phyloP scores from a whole-genome alignment of 129 eudicot genomes.

The Oenanthe sinensis region DNA sequence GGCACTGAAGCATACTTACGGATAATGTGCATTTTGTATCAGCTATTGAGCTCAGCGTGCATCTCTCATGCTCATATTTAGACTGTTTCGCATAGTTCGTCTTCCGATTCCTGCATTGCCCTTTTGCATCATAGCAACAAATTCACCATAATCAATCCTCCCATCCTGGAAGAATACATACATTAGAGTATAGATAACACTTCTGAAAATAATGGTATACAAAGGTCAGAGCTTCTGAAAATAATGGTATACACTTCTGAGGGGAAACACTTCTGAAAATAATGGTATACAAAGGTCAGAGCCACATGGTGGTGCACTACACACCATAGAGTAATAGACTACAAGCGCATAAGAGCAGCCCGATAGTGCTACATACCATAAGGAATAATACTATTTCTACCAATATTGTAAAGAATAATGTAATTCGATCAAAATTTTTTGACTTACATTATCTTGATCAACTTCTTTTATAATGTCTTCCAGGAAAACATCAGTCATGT shows the following conservation, averaged over 20 bases:
- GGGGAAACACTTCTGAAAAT: background rate
- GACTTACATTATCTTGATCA: slow-evolving; percentile 82
- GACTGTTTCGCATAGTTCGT: slow-evolving; percentile 85
- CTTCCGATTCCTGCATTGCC: slow-evolving; percentile 80
- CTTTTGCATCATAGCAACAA: slow-evolving; percentile 92
- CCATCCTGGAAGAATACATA: slow-evolving; percentile 39
- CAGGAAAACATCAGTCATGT: slow-evolving; percentile 49
- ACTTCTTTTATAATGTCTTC: slow-evolving; percentile 81
- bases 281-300: background rate
- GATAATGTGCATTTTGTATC: slow-evolving; percentile 4
- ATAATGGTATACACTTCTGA: background rate
- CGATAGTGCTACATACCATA: background rate
- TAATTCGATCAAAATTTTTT: background rate
- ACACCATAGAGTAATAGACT: background rate
- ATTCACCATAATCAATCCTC: slow-evolving; percentile 80
- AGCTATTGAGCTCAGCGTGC: slow-evolving; percentile 46
- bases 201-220: background rate
- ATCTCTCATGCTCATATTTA: slow-evolving; percentile 81
- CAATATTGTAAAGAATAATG: background rate
- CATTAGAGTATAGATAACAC: background rate
- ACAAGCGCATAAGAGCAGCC: background rate
- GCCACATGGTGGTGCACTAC: background rate
- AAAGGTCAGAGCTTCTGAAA: background rate
- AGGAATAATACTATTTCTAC: background rate
- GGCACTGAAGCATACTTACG: slow-evolving; percentile 13